phyloP scores from a whole-genome alignment of 148 eudicot species.

The Suaeda aralocaspica region DNA sequence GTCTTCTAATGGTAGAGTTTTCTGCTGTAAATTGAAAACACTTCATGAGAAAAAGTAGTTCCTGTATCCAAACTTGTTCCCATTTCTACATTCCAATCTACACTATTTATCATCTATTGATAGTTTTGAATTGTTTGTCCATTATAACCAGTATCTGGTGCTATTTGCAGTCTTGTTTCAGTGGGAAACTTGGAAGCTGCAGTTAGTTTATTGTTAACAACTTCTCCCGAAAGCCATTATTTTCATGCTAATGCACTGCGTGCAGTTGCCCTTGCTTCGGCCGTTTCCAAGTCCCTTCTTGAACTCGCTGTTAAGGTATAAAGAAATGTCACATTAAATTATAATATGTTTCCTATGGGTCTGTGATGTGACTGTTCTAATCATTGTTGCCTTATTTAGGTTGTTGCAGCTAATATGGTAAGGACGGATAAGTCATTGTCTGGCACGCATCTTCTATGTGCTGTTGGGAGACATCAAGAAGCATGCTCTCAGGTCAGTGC shows the following conservation, averaged over 20 bases:
- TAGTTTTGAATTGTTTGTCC: background rate
- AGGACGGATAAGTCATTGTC: conserved; percentile 90
- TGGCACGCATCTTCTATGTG: conserved; percentile 96
- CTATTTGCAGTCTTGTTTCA: conserved; percentile 69
- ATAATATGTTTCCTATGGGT: background rate
- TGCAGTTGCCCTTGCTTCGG: conserved; percentile 97
- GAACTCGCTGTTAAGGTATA: conserved; percentile 97
- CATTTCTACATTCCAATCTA: background rate
- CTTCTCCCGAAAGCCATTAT: conserved; percentile 90
- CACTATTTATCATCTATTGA: background rate
- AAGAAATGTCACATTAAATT: background rate
- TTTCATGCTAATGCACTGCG: conserved; percentile 90
- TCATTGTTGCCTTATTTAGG: conserved; percentile 38
- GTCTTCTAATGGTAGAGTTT: background rate
- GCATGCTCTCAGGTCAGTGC: conserved; percentile 91
- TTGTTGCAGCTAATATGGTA: conserved; percentile 99
- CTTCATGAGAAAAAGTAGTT: background rate
- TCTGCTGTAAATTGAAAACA: background rate
- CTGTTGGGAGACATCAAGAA: conserved; percentile 98
- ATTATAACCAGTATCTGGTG: background rate
- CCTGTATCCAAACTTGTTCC: background rate
- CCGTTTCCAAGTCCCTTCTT: conserved; percentile 83
- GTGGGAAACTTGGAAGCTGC: conserved; percentile 96
- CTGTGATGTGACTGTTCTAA: conserved; percentile 3
- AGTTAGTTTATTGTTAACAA: conserved; percentile 90